phyloP scores from a whole-genome alignment of 2,329 filamentous ascomycete genomes.

The Botrytis fragariae region DNA sequence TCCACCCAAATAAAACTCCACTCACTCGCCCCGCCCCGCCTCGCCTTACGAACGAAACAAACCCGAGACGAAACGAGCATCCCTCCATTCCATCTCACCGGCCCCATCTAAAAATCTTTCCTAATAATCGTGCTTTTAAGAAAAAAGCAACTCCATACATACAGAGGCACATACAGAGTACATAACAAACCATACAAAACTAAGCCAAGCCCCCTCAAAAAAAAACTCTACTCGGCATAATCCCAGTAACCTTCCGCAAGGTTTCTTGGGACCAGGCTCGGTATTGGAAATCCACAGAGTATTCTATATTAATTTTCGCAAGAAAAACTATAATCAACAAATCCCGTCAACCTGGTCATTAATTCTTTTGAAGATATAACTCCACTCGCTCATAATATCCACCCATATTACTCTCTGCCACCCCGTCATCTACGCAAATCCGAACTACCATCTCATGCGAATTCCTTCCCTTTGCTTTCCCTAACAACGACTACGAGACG shows the following conservation, averaged over 20 bases:
- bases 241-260: background rate
- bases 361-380: background rate
- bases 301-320: background rate
- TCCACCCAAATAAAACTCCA: too few species aligned
- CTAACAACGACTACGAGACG: background rate
- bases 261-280: background rate
- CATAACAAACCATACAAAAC: background rate
- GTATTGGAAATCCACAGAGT: background rate
- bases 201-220: background rate
- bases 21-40: background rate
- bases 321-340: background rate
- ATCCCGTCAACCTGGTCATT: background rate
- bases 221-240: background rate
- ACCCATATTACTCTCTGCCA: background rate
- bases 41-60: constrained; percentile 10
- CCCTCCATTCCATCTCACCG: background rate
- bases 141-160: background rate
- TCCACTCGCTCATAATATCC: background rate
- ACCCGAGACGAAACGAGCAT: background rate
- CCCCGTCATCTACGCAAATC: background rate
- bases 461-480: background rate
- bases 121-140: background rate
- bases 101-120: background rate
- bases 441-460: background rate
- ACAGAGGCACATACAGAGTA: background rate